A percentile compares a stretch with the other conserved stretches of the same genome.
These are phyloP conservation scores for Salvia miltiorrhiza DNA, from an alignment of 257 asterid genomes.

Conservation along the genomic window DNA sequence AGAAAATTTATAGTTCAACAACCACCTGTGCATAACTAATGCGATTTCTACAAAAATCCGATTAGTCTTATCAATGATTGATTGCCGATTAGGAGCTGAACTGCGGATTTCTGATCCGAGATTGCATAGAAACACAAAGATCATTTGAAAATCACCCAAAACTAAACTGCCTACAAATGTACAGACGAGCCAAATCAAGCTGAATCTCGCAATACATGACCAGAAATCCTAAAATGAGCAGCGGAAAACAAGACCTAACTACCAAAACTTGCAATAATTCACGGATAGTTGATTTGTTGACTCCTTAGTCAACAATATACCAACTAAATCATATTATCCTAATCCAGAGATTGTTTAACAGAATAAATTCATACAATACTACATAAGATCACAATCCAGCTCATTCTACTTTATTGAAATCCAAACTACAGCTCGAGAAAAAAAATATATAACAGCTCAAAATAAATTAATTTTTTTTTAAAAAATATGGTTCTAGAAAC, in stretches of 20 bases:
- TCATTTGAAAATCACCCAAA: slow-evolving; percentile 16
- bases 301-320: slow-evolving; percentile 38
- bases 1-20: not conserved
- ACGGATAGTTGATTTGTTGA: slow-evolving; percentile 29
- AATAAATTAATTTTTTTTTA: not conserved
- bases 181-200: not conserved
- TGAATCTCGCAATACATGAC: slow-evolving; percentile 8
- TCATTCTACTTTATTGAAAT: not conserved
- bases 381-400: slow-evolving; percentile 25
- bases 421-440: not conserved
- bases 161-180: not conserved
- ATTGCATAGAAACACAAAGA: slow-evolving; percentile 8
- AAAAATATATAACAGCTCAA: not conserved
- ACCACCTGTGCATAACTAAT: not conserved
- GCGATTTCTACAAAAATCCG: not conserved
- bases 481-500: slow-evolving; percentile 11
- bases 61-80: not conserved
- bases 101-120: slow-evolving; percentile 6
- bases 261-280: slow-evolving; percentile 20
- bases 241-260: slow-evolving; percentile 15
- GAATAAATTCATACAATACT: slow-evolving; percentile 7
- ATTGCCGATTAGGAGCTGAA: not conserved
- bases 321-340: slow-evolving; percentile 22
- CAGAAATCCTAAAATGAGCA: slow-evolving; percentile 15
- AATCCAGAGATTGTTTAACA: slow-evolving; percentile 3